Base-by-base conservation (phyloP, 345 rosid genomes). In the Citrus unshiu region DNA sequence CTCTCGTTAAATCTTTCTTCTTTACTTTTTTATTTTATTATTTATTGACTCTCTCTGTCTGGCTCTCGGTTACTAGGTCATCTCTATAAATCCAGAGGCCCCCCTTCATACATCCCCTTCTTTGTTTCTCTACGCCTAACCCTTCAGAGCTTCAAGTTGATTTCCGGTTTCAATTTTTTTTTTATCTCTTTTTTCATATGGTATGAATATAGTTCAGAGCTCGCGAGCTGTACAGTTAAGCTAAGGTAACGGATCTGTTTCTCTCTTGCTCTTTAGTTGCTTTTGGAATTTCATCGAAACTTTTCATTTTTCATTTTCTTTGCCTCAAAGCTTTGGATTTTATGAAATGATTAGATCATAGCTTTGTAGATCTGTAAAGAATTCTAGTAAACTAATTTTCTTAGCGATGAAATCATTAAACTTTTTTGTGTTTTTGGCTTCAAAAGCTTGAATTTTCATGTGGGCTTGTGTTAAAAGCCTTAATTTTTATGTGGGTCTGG, bases 21-120 rank as follows among this genome's bases (percentile, higher is more conserved):
- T 68, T 79, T 80, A 68, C 18, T 12, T 46, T 60, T 68, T 83
- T 70, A 24, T 56, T 69, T 58, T 79, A 78, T 75, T 77, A 35
- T 78, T 78, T 76, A 79, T 81, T 57, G 63, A 70, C 40, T 35
- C 25, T 73, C 25, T 69, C 6, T 37, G 10, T 39, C 51, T 12
- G 5, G 18, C 12, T n/a, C 68, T 57, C 40, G 72, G 58, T 78
- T 73, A 43, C 9, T 57, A 29, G 39, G 21, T 39, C 29, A 67
- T 67, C 71, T 57, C 82, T 86, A 87, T 83, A 88, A 75, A 85
- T 77, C 25, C 72, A 80, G 43, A n/a, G 59, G 4, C 77, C 76
- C 68, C 77, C 78, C 56, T 37, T 25, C 21, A 10, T 0, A 0
- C 0, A 0, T 18, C 1, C 9, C 59, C 56, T 77, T 56, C 22